phyloP scores from a whole-genome alignment of 805 yeast genomes.

The Monosporozyma siamensis region DNA sequence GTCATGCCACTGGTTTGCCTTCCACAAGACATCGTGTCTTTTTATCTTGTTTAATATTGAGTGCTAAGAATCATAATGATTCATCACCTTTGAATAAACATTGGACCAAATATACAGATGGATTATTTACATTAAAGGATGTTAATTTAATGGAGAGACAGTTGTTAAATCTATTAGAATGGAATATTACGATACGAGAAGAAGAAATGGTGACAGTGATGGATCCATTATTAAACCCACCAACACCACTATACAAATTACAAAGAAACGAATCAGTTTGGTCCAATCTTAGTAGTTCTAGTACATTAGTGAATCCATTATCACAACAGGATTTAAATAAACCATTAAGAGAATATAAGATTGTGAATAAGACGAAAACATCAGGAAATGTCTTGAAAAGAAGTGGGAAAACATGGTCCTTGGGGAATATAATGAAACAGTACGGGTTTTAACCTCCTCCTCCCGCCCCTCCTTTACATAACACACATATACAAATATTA shows the following conservation, averaged over 20 bases:
- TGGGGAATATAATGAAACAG: conserved; percentile 24
- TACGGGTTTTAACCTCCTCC: not conserved
- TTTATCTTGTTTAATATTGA: conserved; percentile 61
- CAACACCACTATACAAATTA: conserved; percentile 13
- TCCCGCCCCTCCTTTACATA: not conserved
- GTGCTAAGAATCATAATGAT: conserved; percentile 68
- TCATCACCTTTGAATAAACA: conserved; percentile 69
- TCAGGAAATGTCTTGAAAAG: conserved; percentile 5
- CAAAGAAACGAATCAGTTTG: conserved; percentile 16
- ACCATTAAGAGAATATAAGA: conserved; percentile 2
- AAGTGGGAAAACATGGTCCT: conserved; percentile 20
- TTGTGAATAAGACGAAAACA: not conserved
- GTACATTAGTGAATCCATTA: conserved; percentile 9
- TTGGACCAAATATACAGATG: conserved; percentile 73
- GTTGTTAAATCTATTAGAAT: conserved; percentile 52
- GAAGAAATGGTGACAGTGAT: conserved; percentile 58
- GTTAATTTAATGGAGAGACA: conserved; percentile 76
- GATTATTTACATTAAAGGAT: conserved; percentile 54
- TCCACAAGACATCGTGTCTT: conserved; percentile 72
- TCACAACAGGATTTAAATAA: conserved; percentile 9
- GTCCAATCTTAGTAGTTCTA: conserved; percentile 11
- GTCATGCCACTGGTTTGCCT: conserved; percentile 64
- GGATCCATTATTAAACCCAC: conserved; percentile 53
- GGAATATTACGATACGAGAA: conserved; percentile 59
- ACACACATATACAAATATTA: not conserved